A percentile compares a stretch with the other conserved stretches of the same genome.
Conservation (phyloP, 306 rosid species). For the Senna siamea region DNA sequence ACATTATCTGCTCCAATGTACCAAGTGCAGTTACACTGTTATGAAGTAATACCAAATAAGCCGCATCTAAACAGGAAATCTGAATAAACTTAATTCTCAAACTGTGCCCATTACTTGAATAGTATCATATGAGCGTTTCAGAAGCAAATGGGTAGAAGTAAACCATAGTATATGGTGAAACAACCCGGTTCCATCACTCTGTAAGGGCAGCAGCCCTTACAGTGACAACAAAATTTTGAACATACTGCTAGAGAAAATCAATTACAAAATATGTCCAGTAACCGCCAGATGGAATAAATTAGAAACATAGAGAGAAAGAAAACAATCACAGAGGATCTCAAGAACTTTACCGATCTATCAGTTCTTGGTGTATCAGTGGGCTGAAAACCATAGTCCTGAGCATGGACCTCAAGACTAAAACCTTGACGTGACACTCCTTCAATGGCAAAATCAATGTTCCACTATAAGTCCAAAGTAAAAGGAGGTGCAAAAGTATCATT, state of each 20-base stretch:
- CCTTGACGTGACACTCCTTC: conserved; percentile 89
- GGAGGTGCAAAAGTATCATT: conserved; percentile 30
- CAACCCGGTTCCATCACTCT: neutral
- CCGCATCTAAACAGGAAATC: neutral
- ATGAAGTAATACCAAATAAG: neutral
- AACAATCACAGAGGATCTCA: conserved; percentile 23
- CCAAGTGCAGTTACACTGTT: neutral
- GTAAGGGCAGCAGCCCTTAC: neutral
- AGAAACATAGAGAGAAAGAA: neutral
- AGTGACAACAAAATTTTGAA: conserved; percentile 12
- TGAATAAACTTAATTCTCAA: neutral
- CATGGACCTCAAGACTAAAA: conserved; percentile 84
- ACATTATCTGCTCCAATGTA: neutral
- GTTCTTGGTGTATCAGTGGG: conserved; percentile 96
- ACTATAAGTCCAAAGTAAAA: conserved; percentile 27
- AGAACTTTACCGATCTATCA: conserved; percentile 81
- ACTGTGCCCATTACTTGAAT: neutral
- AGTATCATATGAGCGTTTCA: neutral
- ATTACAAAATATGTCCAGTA: neutral
- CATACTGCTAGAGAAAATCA: conserved; percentile 16
- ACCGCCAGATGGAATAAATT: conserved; percentile 28
- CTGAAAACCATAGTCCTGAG: conserved; percentile 81
- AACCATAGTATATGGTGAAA: neutral
- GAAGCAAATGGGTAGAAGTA: neutral
- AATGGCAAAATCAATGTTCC: conserved; percentile 38